Evolutionary conservation across 768 basidiomycete genomes (phyloP).

Genomic region (Paxillus rubicundulus): DNA sequence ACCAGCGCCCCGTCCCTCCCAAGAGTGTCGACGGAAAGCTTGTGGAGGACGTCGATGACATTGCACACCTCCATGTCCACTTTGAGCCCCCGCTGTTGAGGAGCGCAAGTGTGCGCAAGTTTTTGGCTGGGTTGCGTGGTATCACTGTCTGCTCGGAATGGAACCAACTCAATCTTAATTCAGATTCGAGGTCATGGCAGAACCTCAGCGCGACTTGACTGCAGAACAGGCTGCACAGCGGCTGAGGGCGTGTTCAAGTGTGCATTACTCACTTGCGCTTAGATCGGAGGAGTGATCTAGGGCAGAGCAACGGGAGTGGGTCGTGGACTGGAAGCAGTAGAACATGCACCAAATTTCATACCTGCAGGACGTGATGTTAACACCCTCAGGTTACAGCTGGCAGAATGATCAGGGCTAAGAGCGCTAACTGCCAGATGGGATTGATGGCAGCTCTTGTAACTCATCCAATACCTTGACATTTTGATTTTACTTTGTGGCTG

Average conservation of each 20-base stretch:
- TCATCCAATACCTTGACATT: too few species aligned
- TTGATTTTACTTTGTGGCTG: too few species aligned
- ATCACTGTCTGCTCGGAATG: neutral
- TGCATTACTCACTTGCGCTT: constrained; percentile 50
- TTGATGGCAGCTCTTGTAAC: too few species aligned
- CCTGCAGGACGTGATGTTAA: too few species aligned
- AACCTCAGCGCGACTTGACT: constrained; percentile 86
- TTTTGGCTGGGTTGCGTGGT: constrained; percentile 78
- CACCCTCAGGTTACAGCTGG: too few species aligned
- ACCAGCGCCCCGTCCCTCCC: constrained; percentile 70
- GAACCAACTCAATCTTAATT: neutral
- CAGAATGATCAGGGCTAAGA: too few species aligned
- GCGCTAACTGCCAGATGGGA: too few species aligned
- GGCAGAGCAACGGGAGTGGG: neutral
- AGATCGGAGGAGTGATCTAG: neutral
- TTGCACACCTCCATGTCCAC: constrained; percentile 84
- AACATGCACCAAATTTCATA: too few species aligned
- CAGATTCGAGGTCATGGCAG: constrained; percentile 89
- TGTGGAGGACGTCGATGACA: constrained; percentile 42
- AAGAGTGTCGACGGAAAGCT: constrained; percentile 23
- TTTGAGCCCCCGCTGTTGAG: constrained; percentile 84
- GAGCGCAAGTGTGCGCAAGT: constrained; percentile 81
- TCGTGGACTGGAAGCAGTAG: too few species aligned
- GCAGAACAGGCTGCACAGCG: constrained; percentile 80
- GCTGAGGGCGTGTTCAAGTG: constrained; percentile 51